A percentile compares a stretch with the other conserved stretches of the same genome.
Conservation (phyloP, 2,329 filamentous ascomycete genomes). For the Aspergillus persii region DNA sequence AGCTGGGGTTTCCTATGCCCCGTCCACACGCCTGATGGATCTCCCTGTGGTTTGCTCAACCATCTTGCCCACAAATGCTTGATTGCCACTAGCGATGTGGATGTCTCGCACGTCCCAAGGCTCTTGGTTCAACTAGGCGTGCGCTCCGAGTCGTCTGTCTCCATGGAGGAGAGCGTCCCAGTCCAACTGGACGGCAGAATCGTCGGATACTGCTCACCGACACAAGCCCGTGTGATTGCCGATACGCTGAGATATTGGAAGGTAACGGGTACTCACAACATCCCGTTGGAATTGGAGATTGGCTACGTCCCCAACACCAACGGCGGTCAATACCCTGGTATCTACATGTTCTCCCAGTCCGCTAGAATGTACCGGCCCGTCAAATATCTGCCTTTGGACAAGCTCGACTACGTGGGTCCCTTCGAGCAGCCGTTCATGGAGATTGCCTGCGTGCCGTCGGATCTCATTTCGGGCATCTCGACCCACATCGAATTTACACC, state of each 20-base stretch:
- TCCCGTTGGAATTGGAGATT: conserved; percentile 84
- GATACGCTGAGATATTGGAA: conserved; percentile 95
- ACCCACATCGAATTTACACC: conserved; percentile 93
- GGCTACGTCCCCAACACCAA: conserved; percentile 85
- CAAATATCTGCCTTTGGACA: conserved; percentile 84
- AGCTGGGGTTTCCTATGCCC: conserved; percentile 98
- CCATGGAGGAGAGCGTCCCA: conserved; percentile 77
- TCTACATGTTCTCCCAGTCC: conserved; percentile 87
- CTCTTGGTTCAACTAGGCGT: conserved; percentile 79
- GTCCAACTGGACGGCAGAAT: conserved; percentile 89
- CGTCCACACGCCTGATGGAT: conserved; percentile 94
- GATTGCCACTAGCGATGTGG: conserved; percentile 72
- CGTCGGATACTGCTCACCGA: conserved; percentile 84
- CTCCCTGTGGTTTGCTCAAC: conserved; percentile 90
- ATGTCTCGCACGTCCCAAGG: conserved; percentile 71
- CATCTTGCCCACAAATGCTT: conserved; percentile 94
- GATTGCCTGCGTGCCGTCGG: conserved; percentile 84
- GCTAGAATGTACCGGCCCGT: conserved; percentile 87
- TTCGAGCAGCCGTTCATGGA: conserved; percentile 99
- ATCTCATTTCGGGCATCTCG: conserved; percentile 82
- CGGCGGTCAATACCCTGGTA: conserved; percentile 91
- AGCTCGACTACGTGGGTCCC: conserved; percentile 83
- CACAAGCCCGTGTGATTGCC: conserved; percentile 75
- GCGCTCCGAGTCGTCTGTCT: conserved; percentile 70
- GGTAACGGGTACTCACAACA: conserved; percentile 76